phyloP scores from a whole-genome alignment of 176 grass and related monocot genomes.

The Neostapfia colusana region DNA sequence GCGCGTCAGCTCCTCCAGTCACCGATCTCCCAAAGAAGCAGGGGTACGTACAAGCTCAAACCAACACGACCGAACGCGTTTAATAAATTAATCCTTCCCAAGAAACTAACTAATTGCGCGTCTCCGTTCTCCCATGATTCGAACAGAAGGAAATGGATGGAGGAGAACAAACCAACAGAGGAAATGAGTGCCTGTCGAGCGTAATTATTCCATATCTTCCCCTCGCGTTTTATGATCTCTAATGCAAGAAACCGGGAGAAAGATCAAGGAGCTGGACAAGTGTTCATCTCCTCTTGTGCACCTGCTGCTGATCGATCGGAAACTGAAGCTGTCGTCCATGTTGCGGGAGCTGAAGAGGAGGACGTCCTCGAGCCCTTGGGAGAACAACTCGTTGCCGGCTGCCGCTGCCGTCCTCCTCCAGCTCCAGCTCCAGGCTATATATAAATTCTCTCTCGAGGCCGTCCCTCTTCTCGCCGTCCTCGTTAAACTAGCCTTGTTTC shows the following conservation, averaged over 20 bases:
- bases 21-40: not conserved
- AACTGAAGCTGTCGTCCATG: not conserved
- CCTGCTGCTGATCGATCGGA: conserved; percentile 10
- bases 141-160: not conserved
- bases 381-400: conserved; percentile 14
- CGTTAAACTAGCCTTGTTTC: not conserved
- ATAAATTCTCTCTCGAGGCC: not conserved
- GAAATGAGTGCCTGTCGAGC: not conserved
- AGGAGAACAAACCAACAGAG: not conserved
- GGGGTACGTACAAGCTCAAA: not conserved
- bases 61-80: not conserved
- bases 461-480: not conserved
- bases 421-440: conserved; percentile 13
- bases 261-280: not conserved
- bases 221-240: not conserved
- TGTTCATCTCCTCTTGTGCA: conserved; percentile 4
- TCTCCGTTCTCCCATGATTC: not conserved
- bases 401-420: not conserved
- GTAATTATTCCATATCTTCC: not conserved
- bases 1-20: conserved; percentile 24
- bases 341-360: conserved; percentile 26
- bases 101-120: not conserved
- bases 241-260: not conserved
- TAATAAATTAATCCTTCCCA: not conserved
- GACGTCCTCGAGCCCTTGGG: conserved; percentile 33